Conservation (phyloP, 2,329 filamentous ascomycete genomes). For the Dothideomycetes sp. region DNA sequence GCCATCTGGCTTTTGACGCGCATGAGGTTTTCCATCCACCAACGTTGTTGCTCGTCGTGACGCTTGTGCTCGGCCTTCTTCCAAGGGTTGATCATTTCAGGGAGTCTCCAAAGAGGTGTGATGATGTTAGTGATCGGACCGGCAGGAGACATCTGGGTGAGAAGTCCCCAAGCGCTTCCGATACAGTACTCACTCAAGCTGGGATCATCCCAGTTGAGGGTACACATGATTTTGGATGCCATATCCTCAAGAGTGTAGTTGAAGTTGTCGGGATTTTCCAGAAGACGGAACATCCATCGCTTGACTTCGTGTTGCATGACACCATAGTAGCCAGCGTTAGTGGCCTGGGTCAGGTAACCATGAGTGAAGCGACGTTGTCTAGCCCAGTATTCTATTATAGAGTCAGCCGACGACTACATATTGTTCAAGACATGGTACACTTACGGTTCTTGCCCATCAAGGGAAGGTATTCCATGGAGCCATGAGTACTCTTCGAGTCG, state of each 20-base stretch:
- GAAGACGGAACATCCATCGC: constrained; percentile 42
- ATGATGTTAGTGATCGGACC: constrained; percentile 50
- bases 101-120: constrained; percentile 46
- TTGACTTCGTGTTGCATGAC: constrained; percentile 47
- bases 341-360: constrained; percentile 39
- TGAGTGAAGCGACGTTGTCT: constrained; percentile 47
- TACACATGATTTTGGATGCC: constrained; percentile 49
- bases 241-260: constrained; percentile 45
- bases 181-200: constrained; percentile 40
- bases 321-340: constrained; percentile 37
- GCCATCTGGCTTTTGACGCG: constrained; percentile 32
- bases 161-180: constrained; percentile 46
- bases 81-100: constrained; percentile 44
- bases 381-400: constrained; percentile 42
- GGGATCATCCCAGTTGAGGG: constrained; percentile 46
- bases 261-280: constrained; percentile 44
- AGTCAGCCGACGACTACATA: constrained; percentile 3
- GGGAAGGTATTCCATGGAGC: constrained; percentile 48
- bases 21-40: constrained; percentile 43
- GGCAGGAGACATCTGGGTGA: constrained; percentile 50
- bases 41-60: constrained; percentile 44
- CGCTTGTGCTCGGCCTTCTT: constrained; percentile 44
- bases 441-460: constrained; percentile 48
- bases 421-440: too few relatives aligned
- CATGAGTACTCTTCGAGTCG: constrained; percentile 46